These are phyloP conservation scores for Batkoa obscura DNA, from an alignment of 371 early-diverging fungal species.

Conservation along the genomic window DNA sequence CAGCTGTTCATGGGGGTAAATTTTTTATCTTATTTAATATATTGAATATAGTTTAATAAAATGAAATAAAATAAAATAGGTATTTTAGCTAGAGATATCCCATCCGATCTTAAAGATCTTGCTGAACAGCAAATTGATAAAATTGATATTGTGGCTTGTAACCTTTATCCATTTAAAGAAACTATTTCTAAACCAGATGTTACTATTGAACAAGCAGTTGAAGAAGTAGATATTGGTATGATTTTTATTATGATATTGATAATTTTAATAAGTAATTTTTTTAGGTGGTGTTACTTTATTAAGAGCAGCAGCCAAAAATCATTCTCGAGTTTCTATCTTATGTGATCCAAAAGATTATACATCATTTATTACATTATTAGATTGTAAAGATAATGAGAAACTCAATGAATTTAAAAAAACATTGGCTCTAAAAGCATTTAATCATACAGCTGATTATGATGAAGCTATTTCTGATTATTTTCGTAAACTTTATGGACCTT, in stretches of 20 bases:
- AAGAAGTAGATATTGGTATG: constrained; percentile 91
- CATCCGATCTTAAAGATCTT: constrained; percentile 73
- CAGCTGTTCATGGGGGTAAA: constrained; percentile 90
- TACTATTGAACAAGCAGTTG: constrained; percentile 84
- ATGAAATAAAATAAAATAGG: constrained; percentile 21
- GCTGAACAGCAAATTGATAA: constrained; percentile 67
- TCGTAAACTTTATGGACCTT: constrained; percentile 64
- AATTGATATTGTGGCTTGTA: constrained; percentile 91
- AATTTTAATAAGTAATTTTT: constrained; percentile 2
- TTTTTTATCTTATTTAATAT: background rate
- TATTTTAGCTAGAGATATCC: constrained; percentile 81
- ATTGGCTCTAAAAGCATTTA: constrained; percentile 54
- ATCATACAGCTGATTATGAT: constrained; percentile 90
- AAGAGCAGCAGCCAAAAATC: constrained; percentile 97
- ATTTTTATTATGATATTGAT: background rate
- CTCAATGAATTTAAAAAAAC: constrained; percentile 22
- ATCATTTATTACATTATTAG: constrained; percentile 34
- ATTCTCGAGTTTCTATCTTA: constrained; percentile 78
- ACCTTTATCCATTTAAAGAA: constrained; percentile 93
- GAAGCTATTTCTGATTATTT: constrained; percentile 86
- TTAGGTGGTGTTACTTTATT: constrained; percentile 91
- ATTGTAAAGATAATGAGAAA: constrained; percentile 23
- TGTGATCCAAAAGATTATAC: constrained; percentile 87
- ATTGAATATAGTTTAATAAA: background rate
- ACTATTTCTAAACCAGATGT: constrained; percentile 74